Evolutionary conservation across 495 filamentous ascomycete species (phyloP).

Genomic region (Thozetella sp.): DNA sequence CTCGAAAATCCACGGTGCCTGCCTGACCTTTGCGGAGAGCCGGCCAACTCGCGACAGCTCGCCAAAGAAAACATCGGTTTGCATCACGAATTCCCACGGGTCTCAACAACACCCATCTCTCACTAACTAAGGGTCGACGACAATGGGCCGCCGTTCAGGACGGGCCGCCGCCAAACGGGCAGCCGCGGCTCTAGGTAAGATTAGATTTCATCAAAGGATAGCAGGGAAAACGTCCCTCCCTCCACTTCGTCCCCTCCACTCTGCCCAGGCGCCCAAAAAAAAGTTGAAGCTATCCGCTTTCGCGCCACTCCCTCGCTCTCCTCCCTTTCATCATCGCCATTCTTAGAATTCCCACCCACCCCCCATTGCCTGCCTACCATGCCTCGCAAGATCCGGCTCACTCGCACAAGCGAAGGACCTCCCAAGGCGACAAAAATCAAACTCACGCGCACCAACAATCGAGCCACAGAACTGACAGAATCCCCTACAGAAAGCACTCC

Average conservation of each 20-base stretch:
- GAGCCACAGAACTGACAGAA: conserved; percentile 11
- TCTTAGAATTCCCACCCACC: background rate
- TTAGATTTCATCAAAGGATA: background rate
- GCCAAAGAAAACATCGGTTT: background rate
- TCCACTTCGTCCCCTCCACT: background rate
- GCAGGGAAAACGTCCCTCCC: background rate
- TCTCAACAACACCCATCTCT: background rate
- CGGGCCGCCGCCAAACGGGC: conserved; percentile 3
- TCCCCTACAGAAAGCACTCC: conserved; percentile 50
- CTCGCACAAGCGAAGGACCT: background rate
- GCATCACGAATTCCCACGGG: background rate
- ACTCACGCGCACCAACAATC: background rate
- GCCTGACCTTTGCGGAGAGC: background rate
- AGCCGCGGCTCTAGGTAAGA: conserved; percentile 5
- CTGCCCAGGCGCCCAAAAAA: background rate
- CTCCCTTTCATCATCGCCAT: background rate
- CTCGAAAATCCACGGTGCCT: background rate
- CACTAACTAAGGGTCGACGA: background rate
- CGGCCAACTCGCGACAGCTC: background rate
- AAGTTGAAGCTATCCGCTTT: background rate
- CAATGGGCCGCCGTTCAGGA: conserved; percentile 5
- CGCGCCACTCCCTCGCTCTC: background rate
- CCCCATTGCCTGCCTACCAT: background rate
- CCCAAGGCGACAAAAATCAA: background rate
- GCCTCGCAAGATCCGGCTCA: conserved; percentile 1